Evolutionary conservation across 1,139 yeast species (phyloP).

Genomic region (Yamadazyma blattariae): DNA sequence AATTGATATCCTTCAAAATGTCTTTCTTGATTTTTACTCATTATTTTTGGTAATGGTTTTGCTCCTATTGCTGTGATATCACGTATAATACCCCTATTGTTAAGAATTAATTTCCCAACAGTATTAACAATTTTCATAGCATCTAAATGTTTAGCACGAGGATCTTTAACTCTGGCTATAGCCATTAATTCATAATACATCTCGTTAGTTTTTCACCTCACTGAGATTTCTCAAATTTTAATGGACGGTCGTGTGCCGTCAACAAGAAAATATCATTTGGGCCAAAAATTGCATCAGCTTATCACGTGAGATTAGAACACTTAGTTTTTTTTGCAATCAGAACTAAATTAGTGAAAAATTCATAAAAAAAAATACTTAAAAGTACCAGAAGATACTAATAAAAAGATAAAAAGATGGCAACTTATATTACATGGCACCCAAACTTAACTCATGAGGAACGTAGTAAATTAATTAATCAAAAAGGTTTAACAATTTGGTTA

Average conservation of each 20-base stretch:
- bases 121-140: constrained; percentile 75
- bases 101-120: constrained; percentile 76
- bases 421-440: constrained; percentile 94
- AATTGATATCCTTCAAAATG: constrained; percentile 92
- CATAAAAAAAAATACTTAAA: too few species aligned
- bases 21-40: constrained; percentile 82
- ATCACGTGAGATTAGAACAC: constrained; percentile 8
- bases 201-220: constrained; percentile 1
- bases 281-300: too few species aligned
- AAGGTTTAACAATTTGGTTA: constrained; percentile 90
- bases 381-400: too few species aligned
- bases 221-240: too few species aligned
- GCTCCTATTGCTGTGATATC: constrained; percentile 78
- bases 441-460: constrained; percentile 86
- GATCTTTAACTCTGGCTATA: constrained; percentile 74
- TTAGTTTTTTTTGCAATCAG: background rate
- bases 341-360: background rate
- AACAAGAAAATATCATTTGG: too few species aligned
- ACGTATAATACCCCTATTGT: constrained; percentile 90
- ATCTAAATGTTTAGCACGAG: constrained; percentile 53
- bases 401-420: constrained; percentile 58
- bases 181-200: constrained; percentile 94
- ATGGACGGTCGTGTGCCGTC: too few species aligned
- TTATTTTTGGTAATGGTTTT: constrained; percentile 72
- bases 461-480: constrained; percentile 65